phyloP scores from a whole-genome alignment of 176 grass and related monocot genomes.

The Oryza officinalis region DNA sequence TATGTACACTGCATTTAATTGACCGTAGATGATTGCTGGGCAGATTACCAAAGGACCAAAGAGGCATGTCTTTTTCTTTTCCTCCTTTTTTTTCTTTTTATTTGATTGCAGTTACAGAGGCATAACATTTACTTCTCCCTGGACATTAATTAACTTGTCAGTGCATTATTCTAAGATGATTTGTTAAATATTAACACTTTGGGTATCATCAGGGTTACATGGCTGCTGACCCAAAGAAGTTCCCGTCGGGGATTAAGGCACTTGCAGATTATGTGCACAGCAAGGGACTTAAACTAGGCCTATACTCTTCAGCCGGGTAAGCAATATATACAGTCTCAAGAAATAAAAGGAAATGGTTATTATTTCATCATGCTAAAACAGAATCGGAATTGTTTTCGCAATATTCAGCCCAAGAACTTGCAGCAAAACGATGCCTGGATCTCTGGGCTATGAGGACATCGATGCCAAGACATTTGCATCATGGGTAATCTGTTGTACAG shows the following conservation, averaged over 20 bases:
- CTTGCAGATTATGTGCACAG: conserved; percentile 70
- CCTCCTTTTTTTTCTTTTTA: neutral
- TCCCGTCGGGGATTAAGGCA: conserved; percentile 79
- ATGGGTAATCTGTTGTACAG: conserved; percentile 41
- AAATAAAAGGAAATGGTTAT: neutral
- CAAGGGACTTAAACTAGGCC: conserved; percentile 69
- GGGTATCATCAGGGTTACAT: conserved; percentile 47
- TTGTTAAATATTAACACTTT: neutral
- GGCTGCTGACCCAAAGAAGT: conserved; percentile 43
- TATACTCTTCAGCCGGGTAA: conserved; percentile 73
- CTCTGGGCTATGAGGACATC: conserved; percentile 59
- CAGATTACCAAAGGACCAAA: conserved; percentile 44
- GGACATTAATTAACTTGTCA: neutral
- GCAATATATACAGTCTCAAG: neutral
- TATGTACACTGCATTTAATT: neutral
- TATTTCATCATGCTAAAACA: neutral
- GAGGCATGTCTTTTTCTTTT: conserved; percentile 11
- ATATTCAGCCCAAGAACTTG: conserved; percentile 61
- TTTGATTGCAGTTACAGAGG: too few relatives aligned
- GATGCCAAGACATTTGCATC: conserved; percentile 77
- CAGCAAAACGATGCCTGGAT: conserved; percentile 66
- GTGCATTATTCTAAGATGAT: neutral
- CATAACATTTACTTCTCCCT: neutral
- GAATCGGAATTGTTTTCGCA: neutral
- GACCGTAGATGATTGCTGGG: conserved; percentile 76